phyloP scores from a whole-genome alignment of 306 rosid species.

The Fragaria ananassa region DNA sequence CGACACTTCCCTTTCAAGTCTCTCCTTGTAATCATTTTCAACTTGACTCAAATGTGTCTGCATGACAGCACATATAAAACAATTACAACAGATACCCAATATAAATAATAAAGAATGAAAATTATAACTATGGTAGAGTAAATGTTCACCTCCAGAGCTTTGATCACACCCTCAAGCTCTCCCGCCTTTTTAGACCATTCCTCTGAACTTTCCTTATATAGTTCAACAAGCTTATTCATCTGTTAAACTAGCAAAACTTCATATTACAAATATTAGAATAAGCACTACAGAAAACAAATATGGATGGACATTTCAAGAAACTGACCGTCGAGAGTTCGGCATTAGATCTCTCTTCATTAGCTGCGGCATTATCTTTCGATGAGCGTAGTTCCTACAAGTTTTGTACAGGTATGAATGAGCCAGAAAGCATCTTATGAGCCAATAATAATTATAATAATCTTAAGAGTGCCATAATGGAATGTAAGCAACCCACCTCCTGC shows the following conservation, averaged over 20 bases:
- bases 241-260: conserved; percentile 21
- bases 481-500: conserved; percentile 63
- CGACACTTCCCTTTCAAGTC: conserved; percentile 65
- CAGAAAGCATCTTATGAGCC: background rate
- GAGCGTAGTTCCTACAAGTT: conserved; percentile 58
- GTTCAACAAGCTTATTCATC: conserved; percentile 80
- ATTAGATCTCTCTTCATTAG: conserved; percentile 63
- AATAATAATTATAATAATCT: background rate
- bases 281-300: background rate
- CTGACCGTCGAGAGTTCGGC: conserved; percentile 90
- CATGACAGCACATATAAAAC: conserved; percentile 23
- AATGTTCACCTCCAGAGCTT: conserved; percentile 79
- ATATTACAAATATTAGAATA: background rate
- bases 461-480: conserved; percentile 7
- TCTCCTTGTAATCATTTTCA: conserved; percentile 66
- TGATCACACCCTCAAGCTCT: conserved; percentile 85
- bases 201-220: conserved; percentile 82
- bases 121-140: background rate
- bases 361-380: conserved; percentile 62
- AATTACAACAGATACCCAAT: background rate
- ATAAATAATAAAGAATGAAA: background rate
- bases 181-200: conserved; percentile 91
- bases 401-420: conserved; percentile 17
- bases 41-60: conserved; percentile 77
- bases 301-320: conserved; percentile 17